Evolutionary conservation across 2,329 filamentous ascomycete genomes (phyloP), one percentile per base, ranked within the genome.

Genomic region (Raffaelea ambrosiae): DNA sequence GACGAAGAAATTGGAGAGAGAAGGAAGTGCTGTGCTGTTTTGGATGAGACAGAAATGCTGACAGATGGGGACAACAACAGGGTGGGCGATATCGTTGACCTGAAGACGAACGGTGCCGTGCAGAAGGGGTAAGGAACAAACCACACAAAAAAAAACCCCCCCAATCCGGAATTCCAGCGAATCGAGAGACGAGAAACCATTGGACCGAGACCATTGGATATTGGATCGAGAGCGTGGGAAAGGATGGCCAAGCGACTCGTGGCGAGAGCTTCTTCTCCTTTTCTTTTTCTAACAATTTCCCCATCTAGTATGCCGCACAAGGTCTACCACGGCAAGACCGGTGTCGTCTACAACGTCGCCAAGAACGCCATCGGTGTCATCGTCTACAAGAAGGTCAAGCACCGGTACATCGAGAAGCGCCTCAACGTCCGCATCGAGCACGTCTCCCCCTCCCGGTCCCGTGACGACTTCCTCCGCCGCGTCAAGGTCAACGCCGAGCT

Each of bases 351-450:
- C 87, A 98, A 98, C 81, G 93, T 98, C 65, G 93, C 91, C 76
- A 95, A 96, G 84, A 86, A 82, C 64, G 87, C 93, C 59, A 89
- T 98, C 69, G 93, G 93, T 66, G 86, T 98, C 73, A 96, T 98
- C 77, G 87, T 98, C 76, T 91, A 95, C 86, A 96, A 95, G 84
- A 88, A 94, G 74, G 93, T 98, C 71, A 89, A 90, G 77, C 93
- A 97, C 85, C 87, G 91, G 67, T 98, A 96, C 84, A 81, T 98
- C 71, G 93, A 98, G 87, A 98, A 98, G 89, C 91, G 93, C 72
- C 84, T 98, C 79, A 97, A 95, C 84, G 80, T 98, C 76, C 88
- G 93, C 70, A 75, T 97, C 73, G 93, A 98, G 85, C 93, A 98
- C 84, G 81, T 98, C 74, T 75, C 76, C 66, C 86, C 87, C 69